phyloP scores from a whole-genome alignment of 352 stramenopile genomes.

The Phytophthora citrophthora region DNA sequence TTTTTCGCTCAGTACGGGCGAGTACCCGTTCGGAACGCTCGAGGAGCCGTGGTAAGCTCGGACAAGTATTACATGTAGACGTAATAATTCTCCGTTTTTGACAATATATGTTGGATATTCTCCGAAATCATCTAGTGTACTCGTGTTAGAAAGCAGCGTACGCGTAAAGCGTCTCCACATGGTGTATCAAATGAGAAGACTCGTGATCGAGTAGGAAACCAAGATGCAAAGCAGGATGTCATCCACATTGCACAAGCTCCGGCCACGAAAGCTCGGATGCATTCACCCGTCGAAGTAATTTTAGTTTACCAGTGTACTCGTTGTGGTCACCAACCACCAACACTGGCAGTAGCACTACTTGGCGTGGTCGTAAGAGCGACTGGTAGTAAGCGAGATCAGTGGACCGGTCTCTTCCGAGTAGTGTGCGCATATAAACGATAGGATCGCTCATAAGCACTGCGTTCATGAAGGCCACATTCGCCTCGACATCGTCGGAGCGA shows the following conservation, averaged over 20 bases:
- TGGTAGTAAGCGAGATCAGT: slow-evolving; percentile 33
- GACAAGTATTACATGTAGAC: neutral
- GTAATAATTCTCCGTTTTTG: neutral
- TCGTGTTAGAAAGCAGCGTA: no score
- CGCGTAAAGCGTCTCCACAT: no score
- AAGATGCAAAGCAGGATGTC: neutral
- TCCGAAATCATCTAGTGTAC: no score
- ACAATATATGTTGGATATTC: no score
- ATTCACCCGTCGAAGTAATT: slow-evolving; percentile 21
- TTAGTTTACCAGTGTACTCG: slow-evolving; percentile 27
- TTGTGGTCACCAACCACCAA: slow-evolving; percentile 23
- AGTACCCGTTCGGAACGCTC: slow-evolving; percentile 33
- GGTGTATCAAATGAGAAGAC: no score
- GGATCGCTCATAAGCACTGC: slow-evolving; percentile 50
- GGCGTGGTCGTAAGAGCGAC: slow-evolving; percentile 18
- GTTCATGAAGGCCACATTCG: slow-evolving; percentile 48
- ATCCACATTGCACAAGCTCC: slow-evolving; percentile 39
- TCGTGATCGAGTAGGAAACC: no score
- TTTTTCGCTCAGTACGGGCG: slow-evolving; percentile 37
- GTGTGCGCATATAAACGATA: slow-evolving; percentile 34
- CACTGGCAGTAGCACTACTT: slow-evolving; percentile 31
- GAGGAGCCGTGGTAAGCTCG: slow-evolving; percentile 28
- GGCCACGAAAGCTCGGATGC: slow-evolving; percentile 21
- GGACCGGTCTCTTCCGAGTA: slow-evolving; percentile 16
- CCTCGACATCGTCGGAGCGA: slow-evolving; percentile 26